Conservation (phyloP, 257 asterid genomes). For the Nicotiana paniculata region DNA sequence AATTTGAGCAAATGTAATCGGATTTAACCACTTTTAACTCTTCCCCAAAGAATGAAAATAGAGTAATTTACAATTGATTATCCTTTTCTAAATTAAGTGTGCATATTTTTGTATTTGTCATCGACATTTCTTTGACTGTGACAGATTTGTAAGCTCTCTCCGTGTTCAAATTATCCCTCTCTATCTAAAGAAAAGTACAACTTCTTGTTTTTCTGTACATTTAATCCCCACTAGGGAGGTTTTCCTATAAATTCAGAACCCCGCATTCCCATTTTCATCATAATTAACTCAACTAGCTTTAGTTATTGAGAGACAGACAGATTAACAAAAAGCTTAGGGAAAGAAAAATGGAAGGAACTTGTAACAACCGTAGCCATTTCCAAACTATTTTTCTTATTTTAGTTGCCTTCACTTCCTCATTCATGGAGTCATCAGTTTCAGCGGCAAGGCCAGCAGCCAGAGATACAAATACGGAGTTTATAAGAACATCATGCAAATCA, state of each 20-base stretch:
- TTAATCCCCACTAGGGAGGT: neutral
- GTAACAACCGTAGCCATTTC: slow-evolving; percentile 1
- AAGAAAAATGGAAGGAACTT: slow-evolving; percentile 25
- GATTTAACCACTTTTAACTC: no score
- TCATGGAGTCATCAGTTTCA: slow-evolving; percentile 3
- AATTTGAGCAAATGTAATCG: no score
- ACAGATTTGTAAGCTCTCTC: neutral
- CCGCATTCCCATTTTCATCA: neutral
- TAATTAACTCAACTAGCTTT: slow-evolving; percentile 2
- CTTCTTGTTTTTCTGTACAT: neutral
- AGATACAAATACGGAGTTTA: slow-evolving; percentile 32
- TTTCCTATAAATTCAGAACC: neutral
- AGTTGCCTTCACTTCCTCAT: slow-evolving; percentile 7
- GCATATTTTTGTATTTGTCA: no score
- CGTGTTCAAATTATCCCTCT: no score
- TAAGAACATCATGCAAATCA: slow-evolving; percentile 50
- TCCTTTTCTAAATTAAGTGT: neutral
- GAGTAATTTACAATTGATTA: neutral
- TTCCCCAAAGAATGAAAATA: no score
- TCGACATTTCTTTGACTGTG: neutral
- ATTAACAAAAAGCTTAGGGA: neutral
- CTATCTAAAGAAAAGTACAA: neutral
- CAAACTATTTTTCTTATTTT: slow-evolving; percentile 14
- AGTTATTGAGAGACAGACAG: neutral
- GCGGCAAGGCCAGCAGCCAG: slow-evolving; percentile 20